A percentile compares a stretch with the other conserved stretches of the same genome.
Evolutionary conservation across 2,329 filamentous ascomycete species (phyloP).

Genomic region (Capronia americana): DNA sequence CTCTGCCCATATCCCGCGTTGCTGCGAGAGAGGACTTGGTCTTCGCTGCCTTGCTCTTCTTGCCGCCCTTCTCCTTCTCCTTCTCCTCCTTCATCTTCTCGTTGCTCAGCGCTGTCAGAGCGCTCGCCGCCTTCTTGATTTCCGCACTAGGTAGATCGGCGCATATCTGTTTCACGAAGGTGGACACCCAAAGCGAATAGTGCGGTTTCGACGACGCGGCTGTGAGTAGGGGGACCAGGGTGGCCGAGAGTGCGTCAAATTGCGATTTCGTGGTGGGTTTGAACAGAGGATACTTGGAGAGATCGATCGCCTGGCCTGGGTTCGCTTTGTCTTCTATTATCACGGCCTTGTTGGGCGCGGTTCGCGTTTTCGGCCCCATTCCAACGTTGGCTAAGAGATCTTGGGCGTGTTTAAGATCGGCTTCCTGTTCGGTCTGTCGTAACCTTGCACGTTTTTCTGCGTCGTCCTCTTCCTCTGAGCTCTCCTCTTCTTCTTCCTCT

Average conservation of each 20-base stretch:
- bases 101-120: conserved; percentile 87
- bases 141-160: conserved; percentile 90
- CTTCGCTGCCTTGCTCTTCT: conserved; percentile 97
- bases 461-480: conserved; percentile 76
- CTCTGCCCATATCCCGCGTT: conserved; percentile 60
- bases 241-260: conserved; percentile 79
- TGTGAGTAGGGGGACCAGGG: conserved; percentile 77
- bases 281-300: conserved; percentile 81
- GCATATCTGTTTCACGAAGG: conserved; percentile 84
- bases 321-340: conserved; percentile 75
- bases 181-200: conserved; percentile 87
- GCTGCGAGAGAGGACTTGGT: conserved; percentile 83
- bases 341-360: conserved; percentile 67
- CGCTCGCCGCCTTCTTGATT: conserved; percentile 93
- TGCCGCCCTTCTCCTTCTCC: conserved; percentile 86
- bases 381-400: conserved; percentile 84
- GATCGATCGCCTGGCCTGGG: conserved; percentile 79
- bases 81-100: conserved; percentile 99
- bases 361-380: conserved; percentile 72
- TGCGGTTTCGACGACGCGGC: conserved; percentile 84
- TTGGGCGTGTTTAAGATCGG: conserved; percentile 86
- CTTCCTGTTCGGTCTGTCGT: conserved; percentile 79
- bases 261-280: conserved; percentile 86
- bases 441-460: conserved; percentile 76
- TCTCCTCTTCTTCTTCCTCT: conserved; percentile 62